Conservation (phyloP, 1,139 yeast species). For the Entelexis paramagnoliae region DNA sequence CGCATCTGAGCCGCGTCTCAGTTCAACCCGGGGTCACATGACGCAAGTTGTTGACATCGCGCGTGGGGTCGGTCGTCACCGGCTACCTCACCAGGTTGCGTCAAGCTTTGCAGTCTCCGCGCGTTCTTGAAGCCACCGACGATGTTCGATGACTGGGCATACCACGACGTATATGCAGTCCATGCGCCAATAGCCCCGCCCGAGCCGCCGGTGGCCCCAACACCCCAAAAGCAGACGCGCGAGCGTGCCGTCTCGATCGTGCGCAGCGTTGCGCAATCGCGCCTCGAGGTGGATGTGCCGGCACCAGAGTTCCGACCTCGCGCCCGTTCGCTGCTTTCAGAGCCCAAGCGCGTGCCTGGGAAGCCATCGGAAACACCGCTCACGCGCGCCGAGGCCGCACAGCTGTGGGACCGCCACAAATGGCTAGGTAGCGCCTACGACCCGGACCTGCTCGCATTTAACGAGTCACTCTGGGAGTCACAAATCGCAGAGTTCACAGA, state of each 20-base stretch:
- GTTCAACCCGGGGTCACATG: neutral
- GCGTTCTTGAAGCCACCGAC: neutral
- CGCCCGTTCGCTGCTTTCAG: neutral
- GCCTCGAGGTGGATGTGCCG: conserved; percentile 5
- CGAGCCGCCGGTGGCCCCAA: neutral
- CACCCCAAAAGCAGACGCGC: neutral
- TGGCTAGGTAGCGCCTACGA: conserved; percentile 16
- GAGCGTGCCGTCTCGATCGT: conserved; percentile 6
- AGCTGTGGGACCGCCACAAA: neutral
- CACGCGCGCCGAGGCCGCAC: neutral
- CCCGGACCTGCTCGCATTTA: conserved; percentile 4
- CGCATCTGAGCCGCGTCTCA: too few relatives aligned
- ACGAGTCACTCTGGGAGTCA: conserved; percentile 12
- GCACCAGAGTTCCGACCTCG: conserved; percentile 13
- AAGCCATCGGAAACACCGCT: conserved; percentile 6
- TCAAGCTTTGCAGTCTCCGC: neutral
- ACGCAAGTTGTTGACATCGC: neutral
- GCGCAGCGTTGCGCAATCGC: conserved; percentile 4
- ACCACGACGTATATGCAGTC: conserved; percentile 17
- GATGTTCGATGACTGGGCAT: conserved; percentile 23
- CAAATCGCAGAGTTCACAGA: neutral
- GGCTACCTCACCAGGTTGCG: too few relatives aligned
- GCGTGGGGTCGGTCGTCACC: neutral
- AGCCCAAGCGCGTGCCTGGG: neutral
- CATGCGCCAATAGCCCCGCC: conserved; percentile 10